A percentile compares a stretch with the other conserved stretches of the same genome.
These are phyloP conservation scores for Capsicum pubescens DNA, from an alignment of 257 asterid species.

Conservation along the genomic window DNA sequence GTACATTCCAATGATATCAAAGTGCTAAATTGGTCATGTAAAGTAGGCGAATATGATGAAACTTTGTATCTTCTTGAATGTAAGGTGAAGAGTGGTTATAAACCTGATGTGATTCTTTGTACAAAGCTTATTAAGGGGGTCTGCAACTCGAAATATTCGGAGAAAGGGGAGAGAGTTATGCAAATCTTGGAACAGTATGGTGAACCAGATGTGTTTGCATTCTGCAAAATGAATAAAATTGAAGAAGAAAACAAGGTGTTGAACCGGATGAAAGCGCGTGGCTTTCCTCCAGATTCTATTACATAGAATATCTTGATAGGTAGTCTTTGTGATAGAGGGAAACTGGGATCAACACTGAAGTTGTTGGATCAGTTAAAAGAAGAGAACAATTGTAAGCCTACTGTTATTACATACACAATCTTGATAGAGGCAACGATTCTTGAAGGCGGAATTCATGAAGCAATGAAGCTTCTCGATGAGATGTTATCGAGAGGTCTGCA, in stretches of 20 bases:
- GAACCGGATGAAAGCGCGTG: constrained; percentile 63
- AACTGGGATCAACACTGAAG: constrained; percentile 63
- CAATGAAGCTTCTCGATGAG: constrained; percentile 80
- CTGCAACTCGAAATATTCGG: constrained; percentile 51
- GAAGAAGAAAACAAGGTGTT: constrained; percentile 70
- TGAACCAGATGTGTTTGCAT: constrained; percentile 73
- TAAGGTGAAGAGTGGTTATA: constrained; percentile 65
- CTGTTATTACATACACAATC: constrained; percentile 81
- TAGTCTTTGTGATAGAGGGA: constrained; percentile 76
- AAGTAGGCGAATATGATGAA: constrained; percentile 77
- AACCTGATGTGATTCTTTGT: constrained; percentile 71
- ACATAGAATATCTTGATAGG: constrained; percentile 88
- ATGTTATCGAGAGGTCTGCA: constrained; percentile 63
- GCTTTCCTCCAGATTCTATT: constrained; percentile 71
- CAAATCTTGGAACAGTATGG: constrained; percentile 67
- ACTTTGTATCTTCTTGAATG: constrained; percentile 71
- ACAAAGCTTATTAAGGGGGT: constrained; percentile 86
- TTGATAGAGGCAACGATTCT: constrained; percentile 75
- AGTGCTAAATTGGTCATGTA: constrained; percentile 64
- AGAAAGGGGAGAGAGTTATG: constrained; percentile 66
- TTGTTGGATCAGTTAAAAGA: constrained; percentile 65
- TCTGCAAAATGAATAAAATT: constrained; percentile 67
- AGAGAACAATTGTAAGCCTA: constrained; percentile 65
- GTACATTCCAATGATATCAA: constrained; percentile 54
- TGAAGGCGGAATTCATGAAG: constrained; percentile 65